Evolutionary conservation across 371 early-diverging fungal genomes (phyloP).

Genomic region (Syncephalis plumigaleata): DNA sequence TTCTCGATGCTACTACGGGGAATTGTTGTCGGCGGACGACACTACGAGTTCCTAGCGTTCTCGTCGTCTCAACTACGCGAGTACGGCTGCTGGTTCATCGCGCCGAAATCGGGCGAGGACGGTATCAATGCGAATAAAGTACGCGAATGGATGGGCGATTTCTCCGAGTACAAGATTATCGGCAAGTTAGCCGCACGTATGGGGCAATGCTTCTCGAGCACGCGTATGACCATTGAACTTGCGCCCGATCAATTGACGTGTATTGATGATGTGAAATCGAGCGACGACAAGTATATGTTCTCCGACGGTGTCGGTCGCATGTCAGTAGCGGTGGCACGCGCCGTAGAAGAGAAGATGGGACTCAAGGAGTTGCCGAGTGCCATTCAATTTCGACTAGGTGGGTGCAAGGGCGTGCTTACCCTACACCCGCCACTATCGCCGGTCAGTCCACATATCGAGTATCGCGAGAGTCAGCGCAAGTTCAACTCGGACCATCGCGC

Average conservation of each 20-base stretch:
- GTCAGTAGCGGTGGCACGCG: slow-evolving; percentile 22
- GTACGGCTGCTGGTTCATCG: slow-evolving; percentile 61
- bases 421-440: slow-evolving; percentile 4
- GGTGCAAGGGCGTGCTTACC: slow-evolving; percentile 47
- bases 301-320: slow-evolving; percentile 76
- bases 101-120: slow-evolving; percentile 2
- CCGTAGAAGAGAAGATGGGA: slow-evolving; percentile 26
- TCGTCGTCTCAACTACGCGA: slow-evolving; percentile 48
- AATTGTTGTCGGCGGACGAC: slow-evolving; percentile 27
- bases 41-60: slow-evolving; percentile 50
- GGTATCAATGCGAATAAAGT: slow-evolving; percentile 20
- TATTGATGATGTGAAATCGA: slow-evolving; percentile 34
- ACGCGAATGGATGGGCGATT: slow-evolving; percentile 58
- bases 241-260: slow-evolving; percentile 16
- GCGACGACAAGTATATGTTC: slow-evolving; percentile 34
- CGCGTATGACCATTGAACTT: slow-evolving; percentile 25
- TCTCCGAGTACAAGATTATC: slow-evolving; percentile 40
- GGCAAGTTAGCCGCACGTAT: slow-evolving; percentile 61
- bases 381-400: slow-evolving; percentile 70
- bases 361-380: slow-evolving; percentile 38
- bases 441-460: slow-evolving; percentile 14
- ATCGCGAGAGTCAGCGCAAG: slow-evolving; percentile 51
- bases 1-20: slow-evolving; percentile 28
- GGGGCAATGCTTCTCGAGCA: slow-evolving; percentile 63
- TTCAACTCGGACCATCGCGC: slow-evolving; percentile 38